Base-by-base conservation (phyloP, 805 yeast genomes). In the Candida endomychidarum region DNA sequence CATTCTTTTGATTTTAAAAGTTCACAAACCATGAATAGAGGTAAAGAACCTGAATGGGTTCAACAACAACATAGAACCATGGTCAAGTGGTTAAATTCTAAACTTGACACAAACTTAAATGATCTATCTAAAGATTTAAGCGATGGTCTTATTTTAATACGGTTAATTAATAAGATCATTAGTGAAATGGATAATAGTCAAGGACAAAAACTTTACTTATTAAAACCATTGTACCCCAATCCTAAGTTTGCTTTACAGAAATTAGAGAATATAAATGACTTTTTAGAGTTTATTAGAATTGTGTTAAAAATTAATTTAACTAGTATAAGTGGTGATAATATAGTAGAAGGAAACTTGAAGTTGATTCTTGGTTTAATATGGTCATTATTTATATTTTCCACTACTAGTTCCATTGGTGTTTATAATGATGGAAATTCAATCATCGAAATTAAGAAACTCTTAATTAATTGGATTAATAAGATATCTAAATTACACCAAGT, bases 381-480 rank as follows among this genome's bases (percentile, higher is more conserved):
- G 81, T 57, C 70, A 11, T 49, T 76, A 22, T 69, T 74, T 37
- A 54, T 73, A 32, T 67, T 65, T 44, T 63, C 65, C 41, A 63
- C 76, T 3, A 43, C 66, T n/a, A 49, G 35, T 33, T 46, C 57
- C 30, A 47, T 47, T 9, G 47, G 47, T 1, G 19, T 45, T 35
- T 52, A 48, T 16, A 53, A 52, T 31, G 63, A 53, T 17, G 47
- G 54, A 32, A 46, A 47, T 33, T 59, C 68, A 15, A 49, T 59
- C 26, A 34, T 47, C n/a, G 58, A 65, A 42, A 57, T 68, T 25
- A 67, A 63, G 45, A 11, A 42, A 14, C 53, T 61, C 17, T 46
- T 68, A 33, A 52, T 76, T 34, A 50, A 66, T 8, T 81, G 87
- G 87, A 67, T 82, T 41, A 80, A 77, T 49, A 28, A 39, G 3